Percentiles rank a stretch among this genome's conserved stretches.
Evolutionary conservation across 495 filamentous ascomycete species (phyloP).

Genomic region (Hyphodiscus hymeniophilus): DNA sequence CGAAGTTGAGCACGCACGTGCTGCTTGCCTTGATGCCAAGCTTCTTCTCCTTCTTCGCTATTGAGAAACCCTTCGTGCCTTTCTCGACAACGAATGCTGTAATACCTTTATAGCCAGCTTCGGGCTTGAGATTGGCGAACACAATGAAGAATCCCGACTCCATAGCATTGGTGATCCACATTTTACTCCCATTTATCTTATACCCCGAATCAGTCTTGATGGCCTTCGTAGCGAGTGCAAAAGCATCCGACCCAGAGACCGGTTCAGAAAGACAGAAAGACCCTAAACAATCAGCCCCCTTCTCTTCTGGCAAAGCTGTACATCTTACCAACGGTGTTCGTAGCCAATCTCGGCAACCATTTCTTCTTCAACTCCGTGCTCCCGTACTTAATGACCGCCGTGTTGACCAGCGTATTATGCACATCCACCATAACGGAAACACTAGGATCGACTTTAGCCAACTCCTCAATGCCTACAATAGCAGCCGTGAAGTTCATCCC

Average conservation of each 20-base stretch:
- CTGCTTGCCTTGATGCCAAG: conserved; percentile 90
- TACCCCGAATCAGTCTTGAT: conserved; percentile 67
- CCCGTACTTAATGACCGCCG: conserved; percentile 80
- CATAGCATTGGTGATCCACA: conserved; percentile 98
- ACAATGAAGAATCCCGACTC: conserved; percentile 96
- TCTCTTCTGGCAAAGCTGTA: not conserved
- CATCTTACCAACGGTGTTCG: conserved; percentile 55
- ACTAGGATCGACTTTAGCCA: conserved; percentile 88
- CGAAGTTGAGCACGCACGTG: conserved; percentile 95
- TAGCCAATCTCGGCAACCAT: conserved; percentile 82
- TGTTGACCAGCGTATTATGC: conserved; percentile 97
- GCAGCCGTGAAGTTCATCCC: conserved; percentile 98
- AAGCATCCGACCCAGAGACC: conserved; percentile 87
- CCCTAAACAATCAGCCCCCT: conserved; percentile 34
- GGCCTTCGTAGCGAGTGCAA: conserved; percentile 86
- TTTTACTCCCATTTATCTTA: conserved; percentile 85
- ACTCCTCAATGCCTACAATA: conserved; percentile 94
- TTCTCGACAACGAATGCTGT: conserved; percentile 95
- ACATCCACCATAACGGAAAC: conserved; percentile 92
- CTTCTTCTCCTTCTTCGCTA: conserved; percentile 99
- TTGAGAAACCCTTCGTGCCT: conserved; percentile 76
- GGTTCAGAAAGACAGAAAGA: conserved; percentile 97
- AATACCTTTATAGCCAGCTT: conserved; percentile 90
- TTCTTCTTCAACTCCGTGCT: conserved; percentile 65
- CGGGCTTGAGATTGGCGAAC: conserved; percentile 87